These are phyloP conservation scores for Solanum bulbocastanum DNA, from an alignment of 257 asterid species.

Conservation along the genomic window DNA sequence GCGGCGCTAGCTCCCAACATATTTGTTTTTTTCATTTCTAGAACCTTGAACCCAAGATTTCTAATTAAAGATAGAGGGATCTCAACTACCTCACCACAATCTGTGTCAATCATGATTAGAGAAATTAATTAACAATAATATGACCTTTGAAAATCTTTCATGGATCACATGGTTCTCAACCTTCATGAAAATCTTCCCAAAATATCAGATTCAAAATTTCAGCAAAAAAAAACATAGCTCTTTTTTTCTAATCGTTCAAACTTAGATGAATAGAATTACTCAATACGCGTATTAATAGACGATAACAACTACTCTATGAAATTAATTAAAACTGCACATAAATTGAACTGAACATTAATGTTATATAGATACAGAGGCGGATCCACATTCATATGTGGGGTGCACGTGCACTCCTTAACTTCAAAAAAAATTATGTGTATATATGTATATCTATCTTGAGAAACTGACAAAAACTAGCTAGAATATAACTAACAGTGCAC, in stretches of 20 bases:
- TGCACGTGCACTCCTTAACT: not conserved
- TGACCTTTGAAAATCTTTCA: not conserved
- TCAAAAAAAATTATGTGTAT: no score
- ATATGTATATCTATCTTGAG: not conserved
- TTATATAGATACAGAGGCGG: no score
- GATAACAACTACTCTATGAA: not conserved
- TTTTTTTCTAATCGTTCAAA: not conserved
- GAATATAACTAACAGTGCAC: not conserved
- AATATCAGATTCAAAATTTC: not conserved
- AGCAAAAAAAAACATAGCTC: not conserved
- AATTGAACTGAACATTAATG: not conserved
- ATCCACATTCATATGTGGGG: no score
- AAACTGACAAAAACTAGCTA: not conserved
- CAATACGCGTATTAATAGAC: not conserved
- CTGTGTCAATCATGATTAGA: not conserved
- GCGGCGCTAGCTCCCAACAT: not conserved
- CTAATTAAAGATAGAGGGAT: not conserved
- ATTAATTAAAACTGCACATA: not conserved
- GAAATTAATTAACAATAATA: not conserved
- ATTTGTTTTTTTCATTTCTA: no score
- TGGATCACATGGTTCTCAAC: not conserved
- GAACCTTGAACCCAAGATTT: rapidly evolving
- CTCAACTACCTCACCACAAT: not conserved
- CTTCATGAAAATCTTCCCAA: not conserved
- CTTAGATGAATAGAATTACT: not conserved